Evolutionary conservation across 1,139 yeast species (phyloP), one percentile per base, ranked within the genome.

Genomic region (Taphrina betulina): DNA sequence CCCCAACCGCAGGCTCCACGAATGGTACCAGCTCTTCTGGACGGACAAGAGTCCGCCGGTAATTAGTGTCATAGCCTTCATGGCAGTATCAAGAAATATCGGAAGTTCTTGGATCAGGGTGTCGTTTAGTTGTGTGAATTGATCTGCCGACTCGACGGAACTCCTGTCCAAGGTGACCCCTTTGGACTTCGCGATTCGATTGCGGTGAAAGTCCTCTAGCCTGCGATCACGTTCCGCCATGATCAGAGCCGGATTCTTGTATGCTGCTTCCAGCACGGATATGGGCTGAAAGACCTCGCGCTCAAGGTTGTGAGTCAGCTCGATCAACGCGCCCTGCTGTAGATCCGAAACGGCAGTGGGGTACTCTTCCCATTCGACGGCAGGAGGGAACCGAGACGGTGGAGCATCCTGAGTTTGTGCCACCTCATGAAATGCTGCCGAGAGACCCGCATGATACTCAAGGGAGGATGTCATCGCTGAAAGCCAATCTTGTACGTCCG

Each of bases 401-500:
- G 23, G 19, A 14, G 31, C 24, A 14, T 36, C 41, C 4, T 24
- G 42, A 34, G 50, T 23, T 10, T 12, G n/a, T 17, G 20, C 38
- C 19, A 52, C 46, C 5, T 42, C 50, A 5, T 23, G 34, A 14
- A 52, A 26, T 3, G 50, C 50, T 14, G 14, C 10, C 14, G 43
- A 36, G 14, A 42, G 17, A 4, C 19, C 29, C 12, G 50, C 43
- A 19, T 52, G 50, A 26, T 52, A 42, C 8, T 43, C 43, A 16
- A 42, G 56, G 12, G 50, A 43, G 12, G 46, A 29, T 12, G 29
- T 22, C 50, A 52, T 52, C 26, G 42, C 56, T 20, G 26, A n/a
- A 2, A 52, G 43, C 56, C 56, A 52, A n/a, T 43, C 50, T 14
- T 42, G 34, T 2, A 52, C 37, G n/a, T 52, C 56, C 19, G 35